Conservation (phyloP, 2,329 filamentous ascomycete species). For the Helotiales sp. region DNA sequence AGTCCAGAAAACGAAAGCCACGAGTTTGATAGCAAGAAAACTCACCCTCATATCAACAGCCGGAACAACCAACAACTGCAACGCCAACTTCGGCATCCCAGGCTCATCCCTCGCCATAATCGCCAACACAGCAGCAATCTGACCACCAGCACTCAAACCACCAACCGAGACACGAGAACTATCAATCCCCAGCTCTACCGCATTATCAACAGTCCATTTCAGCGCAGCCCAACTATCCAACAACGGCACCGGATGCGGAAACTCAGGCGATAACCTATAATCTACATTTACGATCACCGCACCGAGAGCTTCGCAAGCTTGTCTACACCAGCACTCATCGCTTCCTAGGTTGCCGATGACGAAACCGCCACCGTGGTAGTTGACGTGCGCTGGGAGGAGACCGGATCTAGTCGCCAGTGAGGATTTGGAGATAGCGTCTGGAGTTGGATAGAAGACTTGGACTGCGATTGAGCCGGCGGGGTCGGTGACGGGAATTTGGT, state of each 20-base stretch:
- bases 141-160: conserved; percentile 22
- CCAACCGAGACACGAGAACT: conserved; percentile 17
- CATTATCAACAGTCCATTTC: conserved; percentile 37
- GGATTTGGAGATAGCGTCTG: conserved; percentile 15
- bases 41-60: conserved; percentile 38
- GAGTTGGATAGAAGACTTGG: conserved; percentile 20
- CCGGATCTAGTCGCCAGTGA: conserved; percentile 12
- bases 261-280: conserved; percentile 45
- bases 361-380: conserved; percentile 26
- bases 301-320: conserved; percentile 20
- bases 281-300: conserved; percentile 31
- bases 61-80: conserved; percentile 39
- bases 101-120: conserved; percentile 24
- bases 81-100: conserved; percentile 31
- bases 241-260: conserved; percentile 45
- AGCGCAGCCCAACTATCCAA: conserved; percentile 46
- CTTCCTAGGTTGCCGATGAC: conserved; percentile 22
- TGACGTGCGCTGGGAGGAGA: conserved; percentile 23
- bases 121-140: conserved; percentile 21
- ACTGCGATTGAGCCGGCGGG: conserved; percentile 22
- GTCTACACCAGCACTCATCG: conserved; percentile 26
- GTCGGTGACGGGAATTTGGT: conserved; percentile 16
- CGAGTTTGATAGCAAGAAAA: no score
- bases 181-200: conserved; percentile 18
- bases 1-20: no score